Evolutionary conservation across 208 protist genomes (phyloP), one percentile per base, ranked within the genome.

Genomic region (Leishmania tropica): DNA sequence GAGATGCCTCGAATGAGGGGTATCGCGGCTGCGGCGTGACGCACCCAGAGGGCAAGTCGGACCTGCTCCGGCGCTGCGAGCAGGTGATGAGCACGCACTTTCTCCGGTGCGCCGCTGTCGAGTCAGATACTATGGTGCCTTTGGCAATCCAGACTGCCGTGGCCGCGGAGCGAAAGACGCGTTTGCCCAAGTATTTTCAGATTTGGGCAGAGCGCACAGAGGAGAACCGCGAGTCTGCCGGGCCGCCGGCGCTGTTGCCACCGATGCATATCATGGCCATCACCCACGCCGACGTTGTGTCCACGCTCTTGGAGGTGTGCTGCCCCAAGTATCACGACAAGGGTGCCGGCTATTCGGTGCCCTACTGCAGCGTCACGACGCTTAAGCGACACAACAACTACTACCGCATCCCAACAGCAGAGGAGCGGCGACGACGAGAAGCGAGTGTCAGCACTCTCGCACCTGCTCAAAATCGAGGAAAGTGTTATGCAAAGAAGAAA

Each of bases 211-310:
- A 83, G 70, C 76, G 85, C 15, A 37, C 81, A 47, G 56, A 54
- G 37, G 73, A 83, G 51, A 67, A 83, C 47, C 79, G 81, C 45
- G 78, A 78, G 31, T 54, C 58, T 45, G 74, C 76, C 56, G 79
- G 75, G 11, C 72, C 82, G 10, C 83, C 76, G 4, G 82, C 91
- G 64, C 86, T 97, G 65, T 77, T 97, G 62, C 93, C 94, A 4
- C 89, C 94, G 5, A 92, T 90, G 79, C 89, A 90, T 67, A 78
- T 95, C 28, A 88, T 97, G 87, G 83, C 87, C 21, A 87, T 95
- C 72, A 97, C 94, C 42, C 94, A 97, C 67, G 94, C 92, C 8
- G 92, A 96, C 83, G 85, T 94, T 4, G 83, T 97, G 24, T 77
- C 88, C 19, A 81, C 80, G 28, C 62, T 94, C 68, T 71, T 97